A percentile compares a stretch with the other conserved stretches of the same genome.
These are phyloP conservation scores for Ampelocalamus luodianensis DNA, from an alignment of 176 grass and related monocot species.

Conservation along the genomic window DNA sequence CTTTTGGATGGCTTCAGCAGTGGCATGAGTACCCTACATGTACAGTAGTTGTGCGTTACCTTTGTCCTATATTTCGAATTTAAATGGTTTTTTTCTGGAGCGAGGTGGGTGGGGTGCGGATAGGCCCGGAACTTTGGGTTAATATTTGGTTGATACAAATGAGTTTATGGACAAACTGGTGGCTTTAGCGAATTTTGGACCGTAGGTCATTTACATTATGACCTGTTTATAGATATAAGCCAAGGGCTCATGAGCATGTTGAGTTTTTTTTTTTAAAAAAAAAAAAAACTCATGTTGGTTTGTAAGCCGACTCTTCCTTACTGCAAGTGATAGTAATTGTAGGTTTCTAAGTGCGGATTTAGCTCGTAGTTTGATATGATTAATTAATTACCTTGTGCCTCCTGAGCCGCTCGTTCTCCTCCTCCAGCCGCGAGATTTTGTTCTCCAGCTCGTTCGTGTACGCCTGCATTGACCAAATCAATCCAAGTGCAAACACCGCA, in stretches of 20 bases:
- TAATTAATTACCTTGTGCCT: constrained; percentile 49
- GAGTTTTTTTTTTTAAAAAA: background rate
- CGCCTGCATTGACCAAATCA: constrained; percentile 51
- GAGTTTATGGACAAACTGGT: background rate
- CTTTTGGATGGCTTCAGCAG: background rate
- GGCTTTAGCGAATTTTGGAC: background rate
- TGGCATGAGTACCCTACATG: background rate
- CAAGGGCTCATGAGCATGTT: too few relatives aligned
- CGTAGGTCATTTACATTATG: background rate
- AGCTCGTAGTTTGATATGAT: background rate
- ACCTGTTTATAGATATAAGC: background rate
- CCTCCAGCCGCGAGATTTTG: constrained; percentile 74
- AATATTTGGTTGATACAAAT: background rate
- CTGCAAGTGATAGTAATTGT: background rate
- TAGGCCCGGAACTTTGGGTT: background rate
- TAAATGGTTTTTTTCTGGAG: background rate
- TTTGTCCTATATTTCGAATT: constrained; percentile 13
- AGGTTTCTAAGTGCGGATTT: background rate
- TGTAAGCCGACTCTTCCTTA: background rate
- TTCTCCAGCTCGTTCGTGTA: constrained; percentile 93
- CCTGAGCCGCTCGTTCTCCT: constrained; percentile 70
- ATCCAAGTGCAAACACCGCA: background rate
- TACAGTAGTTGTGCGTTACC: background rate
- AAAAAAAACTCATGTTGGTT: background rate
- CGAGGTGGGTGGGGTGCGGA: background rate